These are phyloP conservation scores for Tilletia walkeri DNA, from an alignment of 1,284 basidiomycete species.

Conservation along the genomic window DNA sequence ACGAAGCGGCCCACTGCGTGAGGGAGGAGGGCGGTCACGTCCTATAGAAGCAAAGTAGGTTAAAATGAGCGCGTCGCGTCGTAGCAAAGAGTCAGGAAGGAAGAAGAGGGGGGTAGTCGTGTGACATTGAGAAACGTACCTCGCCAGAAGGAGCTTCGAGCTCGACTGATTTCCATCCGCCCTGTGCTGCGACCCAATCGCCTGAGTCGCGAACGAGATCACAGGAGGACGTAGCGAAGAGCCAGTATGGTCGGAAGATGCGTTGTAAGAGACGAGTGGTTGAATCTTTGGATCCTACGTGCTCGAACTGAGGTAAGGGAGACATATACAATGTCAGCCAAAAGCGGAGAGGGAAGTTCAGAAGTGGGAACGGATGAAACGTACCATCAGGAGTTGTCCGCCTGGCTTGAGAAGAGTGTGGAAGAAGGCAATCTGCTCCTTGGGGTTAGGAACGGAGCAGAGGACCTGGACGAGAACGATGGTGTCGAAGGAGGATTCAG, in stretches of 20 bases:
- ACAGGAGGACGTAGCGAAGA: slow-evolving; percentile 33
- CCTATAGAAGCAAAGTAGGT: slow-evolving; percentile 10
- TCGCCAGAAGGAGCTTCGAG: slow-evolving; percentile 29
- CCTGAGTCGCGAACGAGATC: slow-evolving; percentile 30
- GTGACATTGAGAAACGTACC: slow-evolving; percentile 17
- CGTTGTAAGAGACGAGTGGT: slow-evolving; percentile 30
- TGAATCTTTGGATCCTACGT: slow-evolving; percentile 31
- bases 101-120: not conserved
- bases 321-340: not conserved
- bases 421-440: slow-evolving; percentile 33
- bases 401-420: slow-evolving; percentile 38
- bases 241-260: slow-evolving; percentile 32
- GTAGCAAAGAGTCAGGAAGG: not conserved
- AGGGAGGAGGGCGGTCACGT: slow-evolving; percentile 28
- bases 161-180: slow-evolving; percentile 39
- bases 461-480: slow-evolving; percentile 44
- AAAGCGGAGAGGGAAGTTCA: not conserved
- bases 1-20: slow-evolving; percentile 34
- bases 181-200: slow-evolving; percentile 30
- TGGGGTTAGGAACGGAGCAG: slow-evolving; percentile 38
- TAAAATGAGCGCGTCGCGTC: not conserved
- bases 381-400: slow-evolving; percentile 35
- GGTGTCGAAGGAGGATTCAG: slow-evolving; percentile 36
- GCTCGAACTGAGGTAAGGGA: slow-evolving; percentile 32
- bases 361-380: not conserved